Base-by-base conservation (phyloP, 257 asterid genomes). In the Ilex aquifolium region DNA sequence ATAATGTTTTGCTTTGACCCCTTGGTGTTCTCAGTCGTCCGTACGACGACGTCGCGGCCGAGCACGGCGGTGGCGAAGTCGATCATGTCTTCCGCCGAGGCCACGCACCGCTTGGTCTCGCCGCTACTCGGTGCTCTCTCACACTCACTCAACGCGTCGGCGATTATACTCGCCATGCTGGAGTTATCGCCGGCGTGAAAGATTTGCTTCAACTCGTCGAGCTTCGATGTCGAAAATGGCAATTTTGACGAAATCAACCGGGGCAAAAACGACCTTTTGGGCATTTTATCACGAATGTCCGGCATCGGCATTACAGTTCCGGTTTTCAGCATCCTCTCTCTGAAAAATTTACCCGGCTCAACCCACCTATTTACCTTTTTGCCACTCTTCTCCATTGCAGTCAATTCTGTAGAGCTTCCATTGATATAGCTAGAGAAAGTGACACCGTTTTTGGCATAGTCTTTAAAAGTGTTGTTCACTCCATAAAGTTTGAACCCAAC, bases 261-360 rank as follows among this genome's bases (percentile, higher is more conserved):
- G 79, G 96, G 98, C 51, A 91, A 66, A 67, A 91, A 91, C 0
- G 98, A 88, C 88, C 98, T 81, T 79, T 76, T 71, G 0, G 98
- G 98, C 98, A 92, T 88, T 76, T 77, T 92, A 39, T 92, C 98
- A 2, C 76, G 73, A 3, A 92, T 80, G 78, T 92, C 95, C 0
- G 98, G 98, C 98, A 92, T 88, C 0, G 93, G 91, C 95, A 92
- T 80, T 11, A 80, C 50, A 1, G 69, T 72, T 13, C 97, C 97
- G 48, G 69, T 65, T 65, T 76, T 83, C 78, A 92, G 52, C 91
- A 77, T 83, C 54, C 82, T 63, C 68, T 92, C 98, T 31, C 95
- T 54, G 66, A 89, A 92, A 68, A 92, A 92, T 65, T 80, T 92
- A 1, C 98, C 98, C 0, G 97, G 91, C 79, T 87, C 96, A 49